phyloP scores from a whole-genome alignment of 768 basidiomycete species.

The Tricholoma bakamatsutake region DNA sequence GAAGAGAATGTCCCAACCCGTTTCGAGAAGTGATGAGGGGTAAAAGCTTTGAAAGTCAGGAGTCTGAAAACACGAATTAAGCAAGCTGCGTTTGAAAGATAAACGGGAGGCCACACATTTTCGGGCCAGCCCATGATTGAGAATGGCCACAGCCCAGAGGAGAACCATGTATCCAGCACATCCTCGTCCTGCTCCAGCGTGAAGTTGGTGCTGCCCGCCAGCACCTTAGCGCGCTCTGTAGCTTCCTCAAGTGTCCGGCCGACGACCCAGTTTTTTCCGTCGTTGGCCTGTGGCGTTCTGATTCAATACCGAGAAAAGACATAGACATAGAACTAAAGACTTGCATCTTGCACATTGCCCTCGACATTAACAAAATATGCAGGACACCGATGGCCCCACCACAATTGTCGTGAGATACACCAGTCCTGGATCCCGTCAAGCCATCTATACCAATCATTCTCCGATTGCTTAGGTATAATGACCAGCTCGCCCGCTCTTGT shows the following conservation, averaged over 20 bases:
- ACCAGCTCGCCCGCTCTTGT: conserved; percentile 82
- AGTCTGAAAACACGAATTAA: conserved; percentile 42
- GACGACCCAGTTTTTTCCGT: conserved; percentile 87
- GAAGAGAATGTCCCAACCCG: conserved; percentile 99
- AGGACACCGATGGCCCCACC: conserved; percentile 98
- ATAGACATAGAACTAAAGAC: conserved; percentile 12
- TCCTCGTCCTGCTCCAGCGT: conserved; percentile 90
- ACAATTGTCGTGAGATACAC: conserved; percentile 98
- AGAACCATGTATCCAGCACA: conserved; percentile 99
- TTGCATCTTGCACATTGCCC: conserved; percentile 62
- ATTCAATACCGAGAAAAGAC: not conserved
- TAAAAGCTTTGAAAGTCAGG: conserved; percentile 77
- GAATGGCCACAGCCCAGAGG: conserved; percentile 95
- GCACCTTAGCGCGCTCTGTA: conserved; percentile 58
- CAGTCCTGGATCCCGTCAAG: conserved; percentile 94
- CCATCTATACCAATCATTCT: conserved; percentile 96
- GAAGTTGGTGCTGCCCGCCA: conserved; percentile 66
- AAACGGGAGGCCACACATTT: conserved; percentile 43
- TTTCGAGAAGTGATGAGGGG: conserved; percentile 88
- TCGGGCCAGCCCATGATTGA: conserved; percentile 98
- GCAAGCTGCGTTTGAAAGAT: not conserved
- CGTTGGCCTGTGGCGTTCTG: conserved; percentile 38
- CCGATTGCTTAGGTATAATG: conserved; percentile 80
- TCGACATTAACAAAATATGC: conserved; percentile 90
- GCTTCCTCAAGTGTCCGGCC: conserved; percentile 78